Conservation (phyloP, 495 filamentous ascomycete species). For the Cairneyella variabilis region DNA sequence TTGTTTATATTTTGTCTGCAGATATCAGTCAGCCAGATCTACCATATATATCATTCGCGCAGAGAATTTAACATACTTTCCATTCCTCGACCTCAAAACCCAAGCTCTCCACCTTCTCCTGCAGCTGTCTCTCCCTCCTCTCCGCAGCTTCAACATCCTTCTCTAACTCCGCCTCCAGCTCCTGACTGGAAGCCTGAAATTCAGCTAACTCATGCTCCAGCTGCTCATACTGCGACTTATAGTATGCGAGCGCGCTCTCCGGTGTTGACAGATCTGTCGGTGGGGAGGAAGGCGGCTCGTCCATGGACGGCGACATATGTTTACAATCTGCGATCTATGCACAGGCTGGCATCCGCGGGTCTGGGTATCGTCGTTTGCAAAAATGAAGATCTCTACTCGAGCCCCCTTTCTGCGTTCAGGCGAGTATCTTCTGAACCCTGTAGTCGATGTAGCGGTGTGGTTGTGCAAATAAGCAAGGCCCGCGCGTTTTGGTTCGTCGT, state of each 20-base stretch:
- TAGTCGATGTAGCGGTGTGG: conserved; percentile 2
- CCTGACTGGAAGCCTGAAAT: conserved; percentile 89
- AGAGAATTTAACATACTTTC: conserved; percentile 64
- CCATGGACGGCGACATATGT: conserved; percentile 43
- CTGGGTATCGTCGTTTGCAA: not conserved
- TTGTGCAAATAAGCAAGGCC: conserved; percentile 8
- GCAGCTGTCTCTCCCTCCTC: conserved; percentile 79
- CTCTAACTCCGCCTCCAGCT: conserved; percentile 92
- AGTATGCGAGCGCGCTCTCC: conserved; percentile 80
- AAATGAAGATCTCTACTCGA: not conserved
- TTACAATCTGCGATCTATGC: conserved; percentile 16
- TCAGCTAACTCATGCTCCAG: conserved; percentile 88
- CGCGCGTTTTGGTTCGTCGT: conserved; percentile 1
- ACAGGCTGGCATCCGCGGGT: conserved; percentile 14
- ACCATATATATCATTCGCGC: not conserved
- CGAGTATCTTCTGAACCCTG: not conserved
- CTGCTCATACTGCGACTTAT: conserved; percentile 93
- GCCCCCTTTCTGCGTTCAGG: conserved; percentile 1
- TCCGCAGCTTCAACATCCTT: conserved; percentile 95
- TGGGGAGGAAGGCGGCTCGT: conserved; percentile 60
- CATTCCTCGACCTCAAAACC: conserved; percentile 93
- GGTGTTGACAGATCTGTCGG: conserved; percentile 52
- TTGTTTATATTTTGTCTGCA: conserved; percentile 91
- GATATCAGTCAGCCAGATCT: conserved; percentile 22
- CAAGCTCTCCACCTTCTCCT: conserved; percentile 80